A percentile compares a stretch with the other conserved stretches of the same genome.
Conservation (phyloP, 73 alveolate species). For the Tetrahymena borealis region DNA sequence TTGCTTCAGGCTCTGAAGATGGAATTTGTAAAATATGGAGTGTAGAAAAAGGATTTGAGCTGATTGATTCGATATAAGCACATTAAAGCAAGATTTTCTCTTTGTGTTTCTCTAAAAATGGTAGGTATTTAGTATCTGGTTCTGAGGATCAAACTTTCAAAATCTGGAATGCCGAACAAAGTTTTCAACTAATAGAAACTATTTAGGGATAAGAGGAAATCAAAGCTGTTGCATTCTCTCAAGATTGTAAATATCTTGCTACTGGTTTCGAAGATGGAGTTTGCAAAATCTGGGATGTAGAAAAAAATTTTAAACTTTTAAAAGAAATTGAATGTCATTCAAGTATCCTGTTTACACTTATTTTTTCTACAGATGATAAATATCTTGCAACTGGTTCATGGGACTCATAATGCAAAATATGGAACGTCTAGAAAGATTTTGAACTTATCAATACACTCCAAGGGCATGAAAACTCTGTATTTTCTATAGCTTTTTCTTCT, state of each 20-base stretch:
- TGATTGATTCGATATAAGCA: not conserved
- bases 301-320: not conserved
- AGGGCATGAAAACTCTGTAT: not conserved
- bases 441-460: not conserved
- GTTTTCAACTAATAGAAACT: not conserved
- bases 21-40: conserved; percentile 48
- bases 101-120: not conserved
- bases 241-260: not conserved
- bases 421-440: not conserved
- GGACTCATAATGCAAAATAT: not conserved
- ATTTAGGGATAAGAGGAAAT: too few relatives aligned
- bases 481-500: not conserved
- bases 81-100: not conserved
- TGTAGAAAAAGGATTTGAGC: not conserved
- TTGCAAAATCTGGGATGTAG: not conserved
- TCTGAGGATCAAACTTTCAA: not conserved
- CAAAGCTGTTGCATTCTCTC: conserved; percentile 16
- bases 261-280: not conserved
- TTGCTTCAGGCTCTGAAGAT: conserved; percentile 58
- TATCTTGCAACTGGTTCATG: not conserved
- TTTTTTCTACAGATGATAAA: not conserved
- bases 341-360: not conserved
- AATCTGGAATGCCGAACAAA: not conserved
- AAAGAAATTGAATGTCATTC: not conserved
- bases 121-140: not conserved